These are phyloP conservation scores for Backusella australiensis DNA, from an alignment of 192 early-diverging fungal species.

Conservation along the genomic window DNA sequence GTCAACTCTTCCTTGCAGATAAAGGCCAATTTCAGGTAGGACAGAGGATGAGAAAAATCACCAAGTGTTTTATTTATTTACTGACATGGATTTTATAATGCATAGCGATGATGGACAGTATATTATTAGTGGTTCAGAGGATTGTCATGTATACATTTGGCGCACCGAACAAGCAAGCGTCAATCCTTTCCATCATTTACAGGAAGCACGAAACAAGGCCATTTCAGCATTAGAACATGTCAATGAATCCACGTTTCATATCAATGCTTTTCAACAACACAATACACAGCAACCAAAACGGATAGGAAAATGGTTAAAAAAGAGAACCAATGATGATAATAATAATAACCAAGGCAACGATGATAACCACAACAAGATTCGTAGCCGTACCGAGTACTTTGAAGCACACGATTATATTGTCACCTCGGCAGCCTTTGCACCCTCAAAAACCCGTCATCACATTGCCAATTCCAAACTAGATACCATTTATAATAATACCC, in stretches of 20 bases:
- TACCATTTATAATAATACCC: constrained; percentile 35
- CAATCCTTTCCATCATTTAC: constrained; percentile 10
- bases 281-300: constrained; percentile 1
- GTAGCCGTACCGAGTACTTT: constrained; percentile 25
- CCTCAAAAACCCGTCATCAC: constrained; percentile 53
- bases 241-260: neutral
- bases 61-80: neutral
- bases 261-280: neutral
- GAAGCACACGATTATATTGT: constrained; percentile 53
- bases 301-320: constrained; percentile 24
- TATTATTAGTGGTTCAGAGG: constrained; percentile 80
- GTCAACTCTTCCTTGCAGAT: constrained; percentile 66
- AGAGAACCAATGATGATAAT: neutral
- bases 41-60: neutral
- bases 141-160: constrained; percentile 73
- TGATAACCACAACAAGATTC: constrained; percentile 1
- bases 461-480: constrained; percentile 51
- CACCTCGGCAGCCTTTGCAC: constrained; percentile 60
- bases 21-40: constrained; percentile 61
- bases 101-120: constrained; percentile 68
- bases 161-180: constrained; percentile 29
- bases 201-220: constrained; percentile 16
- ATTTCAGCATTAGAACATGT: constrained; percentile 5
- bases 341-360: neutral
- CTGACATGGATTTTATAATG: neutral